Evolutionary conservation across 345 rosid species (phyloP).

Genomic region (Lenwebbia sp.): DNA sequence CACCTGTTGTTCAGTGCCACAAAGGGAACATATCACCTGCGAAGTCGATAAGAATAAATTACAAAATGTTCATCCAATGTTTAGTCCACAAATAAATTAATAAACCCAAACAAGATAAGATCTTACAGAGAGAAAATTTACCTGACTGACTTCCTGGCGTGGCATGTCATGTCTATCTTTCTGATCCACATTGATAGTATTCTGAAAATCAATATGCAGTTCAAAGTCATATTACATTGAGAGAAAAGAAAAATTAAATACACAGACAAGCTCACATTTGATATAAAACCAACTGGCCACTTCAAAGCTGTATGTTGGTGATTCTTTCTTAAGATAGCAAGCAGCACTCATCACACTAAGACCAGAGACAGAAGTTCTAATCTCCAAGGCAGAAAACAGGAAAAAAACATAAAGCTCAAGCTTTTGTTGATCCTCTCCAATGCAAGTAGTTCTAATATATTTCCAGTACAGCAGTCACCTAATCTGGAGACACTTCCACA

Average conservation of each 20-base stretch:
- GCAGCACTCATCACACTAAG: background rate
- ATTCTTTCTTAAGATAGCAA: background rate
- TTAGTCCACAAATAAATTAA: background rate
- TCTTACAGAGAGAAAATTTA: background rate
- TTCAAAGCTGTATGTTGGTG: background rate
- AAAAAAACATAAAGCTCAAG: background rate
- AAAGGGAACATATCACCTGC: constrained; percentile 67
- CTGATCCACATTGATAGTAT: background rate
- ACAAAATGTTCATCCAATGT: background rate
- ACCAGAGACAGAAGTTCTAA: background rate
- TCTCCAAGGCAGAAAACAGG: background rate
- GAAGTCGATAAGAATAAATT: background rate
- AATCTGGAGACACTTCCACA: background rate
- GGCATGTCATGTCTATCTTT: constrained; percentile 37
- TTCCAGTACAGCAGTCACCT: background rate
- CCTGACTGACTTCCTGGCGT: constrained; percentile 35
- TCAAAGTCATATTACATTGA: background rate
- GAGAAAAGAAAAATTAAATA: background rate
- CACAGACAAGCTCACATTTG: background rate
- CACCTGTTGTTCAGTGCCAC: constrained; percentile 64
- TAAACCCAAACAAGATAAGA: background rate
- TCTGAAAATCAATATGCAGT: background rate
- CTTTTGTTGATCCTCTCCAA: background rate
- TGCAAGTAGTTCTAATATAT: background rate
- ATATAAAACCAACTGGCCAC: background rate